A percentile compares a stretch with the other conserved stretches of the same genome.
These are phyloP conservation scores for Pseudogymnoascus sp. DNA, from an alignment of 2,329 filamentous ascomycete species.

Conservation along the genomic window DNA sequence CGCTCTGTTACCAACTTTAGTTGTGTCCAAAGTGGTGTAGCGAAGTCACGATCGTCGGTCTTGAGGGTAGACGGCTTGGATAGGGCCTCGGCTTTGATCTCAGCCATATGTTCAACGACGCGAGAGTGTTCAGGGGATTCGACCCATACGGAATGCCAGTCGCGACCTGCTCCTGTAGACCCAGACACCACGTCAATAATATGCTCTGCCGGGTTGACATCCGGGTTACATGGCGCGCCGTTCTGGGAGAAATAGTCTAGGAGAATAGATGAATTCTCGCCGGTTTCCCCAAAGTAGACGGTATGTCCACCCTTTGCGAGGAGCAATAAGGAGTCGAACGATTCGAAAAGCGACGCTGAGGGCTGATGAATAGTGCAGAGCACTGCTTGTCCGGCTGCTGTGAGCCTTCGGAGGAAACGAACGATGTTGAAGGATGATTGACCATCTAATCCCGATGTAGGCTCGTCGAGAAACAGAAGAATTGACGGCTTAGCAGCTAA, in stretches of 20 bases:
- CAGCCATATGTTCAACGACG: conserved; percentile 54
- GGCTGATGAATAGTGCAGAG: conserved; percentile 52
- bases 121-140: conserved; percentile 50
- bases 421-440: conserved; percentile 58
- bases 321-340: conserved; percentile 55
- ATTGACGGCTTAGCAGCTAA: conserved; percentile 49
- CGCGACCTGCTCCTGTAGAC: conserved; percentile 35
- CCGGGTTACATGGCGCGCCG: conserved; percentile 43
- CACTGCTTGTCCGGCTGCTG: conserved; percentile 44
- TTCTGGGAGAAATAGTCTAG: conserved; percentile 57
- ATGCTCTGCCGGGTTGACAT: conserved; percentile 44
- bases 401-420: conserved; percentile 53
- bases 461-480: conserved; percentile 55
- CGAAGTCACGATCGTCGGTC: conserved; percentile 61
- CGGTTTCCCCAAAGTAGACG: conserved; percentile 63
- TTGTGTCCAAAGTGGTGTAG: conserved; percentile 57
- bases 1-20: conserved; percentile 56
- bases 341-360: conserved; percentile 43
- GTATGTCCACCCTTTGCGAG: conserved; percentile 57
- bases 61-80: conserved; percentile 33
- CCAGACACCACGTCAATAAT: conserved; percentile 38
- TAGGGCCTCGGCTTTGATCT: conserved; percentile 48
- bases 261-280: conserved; percentile 48
- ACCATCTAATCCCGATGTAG: conserved; percentile 54
- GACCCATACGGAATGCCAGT: conserved; percentile 68